Evolutionary conservation across 140 eudicot genomes (phyloP).

Genomic region (Cichorium intybus): DNA sequence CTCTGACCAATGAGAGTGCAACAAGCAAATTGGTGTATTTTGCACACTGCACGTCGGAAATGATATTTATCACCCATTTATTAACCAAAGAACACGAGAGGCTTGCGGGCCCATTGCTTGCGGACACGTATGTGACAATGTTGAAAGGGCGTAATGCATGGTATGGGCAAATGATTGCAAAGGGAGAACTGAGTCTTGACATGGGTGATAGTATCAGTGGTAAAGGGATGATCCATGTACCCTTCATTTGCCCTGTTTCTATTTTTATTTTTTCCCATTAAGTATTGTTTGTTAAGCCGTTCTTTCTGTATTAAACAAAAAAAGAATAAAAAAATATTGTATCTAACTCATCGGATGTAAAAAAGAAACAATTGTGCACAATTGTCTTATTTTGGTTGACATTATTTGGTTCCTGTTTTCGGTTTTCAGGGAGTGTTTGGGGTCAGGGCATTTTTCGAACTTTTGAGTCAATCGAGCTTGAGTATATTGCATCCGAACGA

Average conservation of each 20-base stretch:
- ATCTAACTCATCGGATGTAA: no score
- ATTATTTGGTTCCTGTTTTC: not conserved
- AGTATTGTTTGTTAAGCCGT: no score
- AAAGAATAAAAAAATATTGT: no score
- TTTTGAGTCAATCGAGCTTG: slow-evolving; percentile 66
- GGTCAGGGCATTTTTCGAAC: slow-evolving; percentile 70
- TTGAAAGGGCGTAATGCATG: slow-evolving; percentile 90
- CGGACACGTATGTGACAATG: slow-evolving; percentile 83
- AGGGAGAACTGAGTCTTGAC: slow-evolving; percentile 71
- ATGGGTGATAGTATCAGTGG: slow-evolving; percentile 89
- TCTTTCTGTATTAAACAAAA: no score
- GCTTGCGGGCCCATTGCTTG: slow-evolving; percentile 90
- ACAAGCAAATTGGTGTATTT: slow-evolving; percentile 88
- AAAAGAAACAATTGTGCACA: no score
- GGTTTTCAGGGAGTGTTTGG: slow-evolving; percentile 71
- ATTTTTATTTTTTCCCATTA: no score
- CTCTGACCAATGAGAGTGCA: slow-evolving; percentile 84
- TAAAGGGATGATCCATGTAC: slow-evolving; percentile 85
- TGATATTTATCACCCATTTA: slow-evolving; percentile 87
- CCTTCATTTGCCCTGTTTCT: not conserved
- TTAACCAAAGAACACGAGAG: slow-evolving; percentile 80
- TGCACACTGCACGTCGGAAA: slow-evolving; percentile 90
- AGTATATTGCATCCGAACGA: slow-evolving; percentile 62
- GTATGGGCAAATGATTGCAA: slow-evolving; percentile 91
- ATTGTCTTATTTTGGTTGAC: no score